These are phyloP conservation scores for Pelargonium citronellum DNA, from an alignment of 441 rosid genomes.

Conservation along the genomic window DNA sequence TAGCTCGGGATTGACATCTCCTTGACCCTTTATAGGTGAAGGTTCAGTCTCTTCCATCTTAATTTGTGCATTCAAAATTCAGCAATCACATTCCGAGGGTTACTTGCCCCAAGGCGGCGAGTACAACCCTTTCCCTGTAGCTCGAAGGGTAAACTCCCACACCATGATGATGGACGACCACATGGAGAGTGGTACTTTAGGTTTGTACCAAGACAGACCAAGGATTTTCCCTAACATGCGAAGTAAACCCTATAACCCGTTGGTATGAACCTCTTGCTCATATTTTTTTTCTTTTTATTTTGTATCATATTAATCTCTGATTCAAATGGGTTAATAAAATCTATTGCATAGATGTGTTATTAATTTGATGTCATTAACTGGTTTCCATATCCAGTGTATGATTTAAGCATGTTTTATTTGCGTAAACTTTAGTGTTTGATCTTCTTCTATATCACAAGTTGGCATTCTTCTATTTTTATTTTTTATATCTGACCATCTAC, in stretches of 20 bases:
- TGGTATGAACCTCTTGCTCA: conserved; percentile 36
- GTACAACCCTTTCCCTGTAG: conserved; percentile 37
- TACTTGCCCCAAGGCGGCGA: conserved; percentile 56
- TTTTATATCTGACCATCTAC: no score
- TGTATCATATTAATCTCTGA: not conserved
- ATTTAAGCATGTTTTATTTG: no score
- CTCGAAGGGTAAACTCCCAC: conserved; percentile 41
- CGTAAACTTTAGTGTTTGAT: no score
- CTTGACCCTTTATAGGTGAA: conserved; percentile 8
- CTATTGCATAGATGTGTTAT: no score
- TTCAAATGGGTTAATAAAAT: no score
- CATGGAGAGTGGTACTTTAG: conserved; percentile 66
- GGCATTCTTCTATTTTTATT: no score
- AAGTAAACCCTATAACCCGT: conserved; percentile 62
- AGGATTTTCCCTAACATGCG: conserved; percentile 94
- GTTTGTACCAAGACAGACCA: conserved; percentile 67
- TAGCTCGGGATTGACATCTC: not conserved
- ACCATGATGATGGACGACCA: conserved; percentile 83
- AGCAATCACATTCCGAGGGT: conserved; percentile 60
- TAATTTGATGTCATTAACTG: no score
- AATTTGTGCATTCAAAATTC: conserved; percentile 38
- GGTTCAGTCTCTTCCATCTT: conserved; percentile 25
- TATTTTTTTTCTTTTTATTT: conserved; percentile 9
- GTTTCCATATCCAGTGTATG: no score
- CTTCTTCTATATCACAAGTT: no score